Conservation (phyloP, 73 alveolate genomes). For the Paramecium octaurelia region DNA sequence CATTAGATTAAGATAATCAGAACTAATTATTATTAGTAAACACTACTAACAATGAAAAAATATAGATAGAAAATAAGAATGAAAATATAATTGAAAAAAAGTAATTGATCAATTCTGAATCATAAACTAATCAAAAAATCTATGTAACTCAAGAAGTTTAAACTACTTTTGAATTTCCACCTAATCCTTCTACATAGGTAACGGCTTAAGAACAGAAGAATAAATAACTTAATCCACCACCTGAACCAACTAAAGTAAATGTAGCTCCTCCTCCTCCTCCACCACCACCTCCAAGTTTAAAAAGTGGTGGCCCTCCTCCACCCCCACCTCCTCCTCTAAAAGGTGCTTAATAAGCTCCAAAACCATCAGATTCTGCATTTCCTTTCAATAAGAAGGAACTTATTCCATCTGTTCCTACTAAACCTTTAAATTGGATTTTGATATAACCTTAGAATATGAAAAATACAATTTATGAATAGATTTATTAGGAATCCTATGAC, state of each 20-base stretch:
- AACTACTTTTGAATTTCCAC: neutral
- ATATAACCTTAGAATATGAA: neutral
- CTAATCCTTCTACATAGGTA: neutral
- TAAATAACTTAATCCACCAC: neutral
- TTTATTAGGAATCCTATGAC: neutral
- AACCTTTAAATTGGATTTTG: slow-evolving; percentile 25
- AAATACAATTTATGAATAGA: neutral
- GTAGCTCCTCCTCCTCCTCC: slow-evolving; percentile 42
- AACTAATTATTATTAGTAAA: too few relatives aligned
- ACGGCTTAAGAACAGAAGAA: neutral
- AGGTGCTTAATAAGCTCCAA: neutral
- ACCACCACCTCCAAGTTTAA: slow-evolving; percentile 13
- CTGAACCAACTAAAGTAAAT: neutral
- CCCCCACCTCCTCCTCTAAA: slow-evolving; percentile 1
- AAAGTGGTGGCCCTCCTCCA: neutral
- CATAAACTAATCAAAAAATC: neutral
- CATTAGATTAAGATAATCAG: neutral
- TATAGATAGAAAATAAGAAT: neutral
- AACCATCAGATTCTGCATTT: neutral
- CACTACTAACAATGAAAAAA: neutral
- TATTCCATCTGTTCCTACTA: slow-evolving; percentile 6
- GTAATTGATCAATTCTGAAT: neutral
- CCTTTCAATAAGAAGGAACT: neutral
- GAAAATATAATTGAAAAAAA: neutral
- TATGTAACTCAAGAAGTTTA: neutral